Evolutionary conservation across 768 basidiomycete genomes (phyloP).

Genomic region (Tylopilus sp.): DNA sequence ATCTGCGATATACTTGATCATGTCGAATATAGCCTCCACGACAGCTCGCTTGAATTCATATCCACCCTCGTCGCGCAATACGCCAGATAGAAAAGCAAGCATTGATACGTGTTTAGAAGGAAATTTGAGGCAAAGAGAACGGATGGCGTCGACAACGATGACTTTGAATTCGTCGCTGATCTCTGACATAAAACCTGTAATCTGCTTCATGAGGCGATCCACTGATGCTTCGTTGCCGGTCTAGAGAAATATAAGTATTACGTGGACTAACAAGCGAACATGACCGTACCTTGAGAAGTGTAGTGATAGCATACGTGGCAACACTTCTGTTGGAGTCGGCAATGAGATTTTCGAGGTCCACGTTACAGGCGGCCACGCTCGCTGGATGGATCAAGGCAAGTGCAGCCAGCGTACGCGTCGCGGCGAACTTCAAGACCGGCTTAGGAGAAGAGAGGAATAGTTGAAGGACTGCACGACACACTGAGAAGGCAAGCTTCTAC

Average conservation of each 20-base stretch:
- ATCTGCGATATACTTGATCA: conserved; percentile 97
- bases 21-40: conserved; percentile 99
- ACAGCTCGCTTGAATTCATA: conserved; percentile 99
- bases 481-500: conserved; percentile 6
- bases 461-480: conserved; percentile 65
- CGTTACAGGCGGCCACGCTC: conserved; percentile 88
- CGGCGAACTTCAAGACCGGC: conserved; percentile 93
- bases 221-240: conserved; percentile 99
- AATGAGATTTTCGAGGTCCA: conserved; percentile 95
- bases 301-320: conserved; percentile 98
- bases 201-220: conserved; percentile 98
- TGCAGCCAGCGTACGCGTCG: conserved; percentile 89
- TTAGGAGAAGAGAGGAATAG: conserved; percentile 96
- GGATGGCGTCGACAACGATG: conserved; percentile 98
- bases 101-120: conserved; percentile 95
- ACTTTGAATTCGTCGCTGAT: conserved; percentile 99
- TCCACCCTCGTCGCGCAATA: conserved; percentile 96
- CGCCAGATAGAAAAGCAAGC: conserved; percentile 95
- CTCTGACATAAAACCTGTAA: conserved; percentile 97
- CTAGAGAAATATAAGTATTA: conserved; percentile 39
- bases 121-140: conserved; percentile 98
- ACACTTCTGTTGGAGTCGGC: conserved; percentile 94
- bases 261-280: neutral
- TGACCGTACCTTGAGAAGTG: conserved; percentile 78
- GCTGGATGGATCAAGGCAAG: conserved; percentile 84